Evolutionary conservation across 495 filamentous ascomycete genomes (phyloP).

Genomic region (Penicillium silybi): DNA sequence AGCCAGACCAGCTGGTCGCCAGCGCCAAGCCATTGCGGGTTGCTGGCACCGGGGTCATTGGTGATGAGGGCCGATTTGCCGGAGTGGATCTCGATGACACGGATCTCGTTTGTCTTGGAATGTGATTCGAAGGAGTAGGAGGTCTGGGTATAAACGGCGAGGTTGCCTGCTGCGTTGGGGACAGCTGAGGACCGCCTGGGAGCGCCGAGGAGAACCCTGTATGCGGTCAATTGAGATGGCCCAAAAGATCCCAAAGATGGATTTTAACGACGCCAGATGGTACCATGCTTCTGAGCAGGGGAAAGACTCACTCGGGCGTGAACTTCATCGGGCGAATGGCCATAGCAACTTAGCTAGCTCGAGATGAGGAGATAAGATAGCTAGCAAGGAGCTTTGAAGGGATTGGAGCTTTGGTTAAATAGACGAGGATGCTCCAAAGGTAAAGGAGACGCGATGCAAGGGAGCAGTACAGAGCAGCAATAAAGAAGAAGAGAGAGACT

Average conservation of each 20-base stretch:
- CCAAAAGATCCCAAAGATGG: background rate
- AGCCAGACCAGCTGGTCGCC: conserved; percentile 62
- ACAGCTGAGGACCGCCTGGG: conserved; percentile 73
- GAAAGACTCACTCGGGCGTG: conserved; percentile 56
- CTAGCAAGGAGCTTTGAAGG: background rate
- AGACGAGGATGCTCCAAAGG: background rate
- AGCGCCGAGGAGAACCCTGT: conserved; percentile 71
- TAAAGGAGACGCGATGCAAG: background rate
- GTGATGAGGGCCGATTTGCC: conserved; percentile 65
- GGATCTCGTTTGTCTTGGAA: conserved; percentile 68
- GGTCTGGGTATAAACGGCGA: conserved; percentile 67
- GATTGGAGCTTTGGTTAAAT: background rate
- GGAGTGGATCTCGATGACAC: conserved; percentile 65
- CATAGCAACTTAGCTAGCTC: conserved; percentile 41
- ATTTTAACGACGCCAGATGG: too few relatives aligned
- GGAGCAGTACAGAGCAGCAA: background rate
- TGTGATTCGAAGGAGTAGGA: conserved; percentile 84
- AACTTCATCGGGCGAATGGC: conserved; percentile 65
- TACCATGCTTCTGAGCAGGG: background rate
- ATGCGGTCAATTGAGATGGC: background rate
- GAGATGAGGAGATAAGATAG: conserved; percentile 8
- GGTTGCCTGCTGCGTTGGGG: conserved; percentile 67
- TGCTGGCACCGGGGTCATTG: conserved; percentile 58
- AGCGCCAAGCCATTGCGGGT: conserved; percentile 73
- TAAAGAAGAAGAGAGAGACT: background rate